Percentiles rank a stretch among this genome's conserved stretches.
These are phyloP conservation scores for Acer saccharum DNA, from an alignment of 345 rosid species.

Conservation along the genomic window DNA sequence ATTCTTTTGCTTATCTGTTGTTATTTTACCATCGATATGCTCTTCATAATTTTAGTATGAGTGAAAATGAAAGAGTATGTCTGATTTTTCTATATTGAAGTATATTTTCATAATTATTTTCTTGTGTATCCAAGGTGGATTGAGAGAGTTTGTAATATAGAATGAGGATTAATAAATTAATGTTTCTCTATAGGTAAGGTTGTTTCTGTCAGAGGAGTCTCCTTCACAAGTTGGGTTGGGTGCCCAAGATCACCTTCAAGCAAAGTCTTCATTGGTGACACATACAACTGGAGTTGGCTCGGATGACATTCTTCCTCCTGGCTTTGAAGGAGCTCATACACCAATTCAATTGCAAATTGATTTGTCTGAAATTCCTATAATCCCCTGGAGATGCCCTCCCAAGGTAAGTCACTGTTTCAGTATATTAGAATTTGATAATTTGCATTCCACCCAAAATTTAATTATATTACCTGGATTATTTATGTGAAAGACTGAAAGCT, in stretches of 20 bases:
- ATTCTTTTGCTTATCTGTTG: slow-evolving; percentile 3
- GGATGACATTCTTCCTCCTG: slow-evolving; percentile 86
- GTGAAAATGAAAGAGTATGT: background rate
- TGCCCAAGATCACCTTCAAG: slow-evolving; percentile 93
- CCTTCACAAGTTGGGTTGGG: slow-evolving; percentile 85
- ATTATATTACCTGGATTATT: slow-evolving; percentile 20
- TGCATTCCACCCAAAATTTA: background rate
- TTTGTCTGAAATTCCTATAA: slow-evolving; percentile 67
- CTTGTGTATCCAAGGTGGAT: background rate
- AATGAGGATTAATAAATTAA: slow-evolving; percentile 7
- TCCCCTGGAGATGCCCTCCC: slow-evolving; percentile 73
- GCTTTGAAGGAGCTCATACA: slow-evolving; percentile 74
- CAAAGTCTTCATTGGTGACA: slow-evolving; percentile 58
- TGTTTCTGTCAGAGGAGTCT: slow-evolving; percentile 84
- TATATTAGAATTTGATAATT: slow-evolving; percentile 1
- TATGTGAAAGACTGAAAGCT: slow-evolving; percentile 12
- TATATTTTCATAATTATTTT: background rate
- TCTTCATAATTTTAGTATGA: background rate
- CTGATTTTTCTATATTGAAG: background rate
- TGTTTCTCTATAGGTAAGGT: slow-evolving; percentile 55
- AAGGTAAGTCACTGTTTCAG: slow-evolving; percentile 45
- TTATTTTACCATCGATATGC: background rate
- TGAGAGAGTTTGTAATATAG: background rate
- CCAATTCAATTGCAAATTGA: slow-evolving; percentile 49
- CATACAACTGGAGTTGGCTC: slow-evolving; percentile 46